Base-by-base conservation (phyloP, 805 yeast species). In the Lachancea sp. region DNA sequence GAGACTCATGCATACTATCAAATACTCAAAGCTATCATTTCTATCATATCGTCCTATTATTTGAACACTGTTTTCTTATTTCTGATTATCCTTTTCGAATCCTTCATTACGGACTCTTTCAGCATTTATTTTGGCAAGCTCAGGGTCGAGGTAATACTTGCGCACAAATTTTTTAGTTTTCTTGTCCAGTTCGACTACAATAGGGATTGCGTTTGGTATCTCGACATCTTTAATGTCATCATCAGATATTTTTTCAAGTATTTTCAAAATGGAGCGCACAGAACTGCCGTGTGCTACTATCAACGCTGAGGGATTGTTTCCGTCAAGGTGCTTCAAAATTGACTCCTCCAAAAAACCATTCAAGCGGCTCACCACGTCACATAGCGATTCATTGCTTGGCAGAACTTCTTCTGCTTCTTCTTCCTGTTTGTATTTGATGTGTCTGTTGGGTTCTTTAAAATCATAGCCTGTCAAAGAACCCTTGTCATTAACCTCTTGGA, bases 221-320 rank as follows among this genome's bases (percentile, higher is more conserved):
- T 84, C 83, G 48, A 84, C 72, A 36, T 77, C 74, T 42, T 83
- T 81, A 50, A 84, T 83, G 35, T 76, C 83, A 3, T 71, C 75
- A 54, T 81, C 87, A 36, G 78, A 70, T 29, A 84, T 74, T 13
- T 68, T 67, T 63, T 80, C 83, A 49, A 84, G 59, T 51, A 79
- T 71, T 62, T 83, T 84, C 50, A 83, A 71, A 43, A 84, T 65
- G 7, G 88, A 84, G 58, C 95, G 71, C 45, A 83, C 83, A 4
- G 89, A 77, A 58, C 85, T 79, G 31, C 95, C 95, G 70, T 84
- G 95, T 11, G 85, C 86, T 38, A 84, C 83, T 45, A 83, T 63
- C 42, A 84, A 58, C 13, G 83, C 81, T 24, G 78, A 74, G 5
- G 62, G 57, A 20, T 29, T 20, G 48, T 77, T 63, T 46, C 72